Conservation (phyloP, 23 red algal species). For the Gracilaria domingensis region DNA sequence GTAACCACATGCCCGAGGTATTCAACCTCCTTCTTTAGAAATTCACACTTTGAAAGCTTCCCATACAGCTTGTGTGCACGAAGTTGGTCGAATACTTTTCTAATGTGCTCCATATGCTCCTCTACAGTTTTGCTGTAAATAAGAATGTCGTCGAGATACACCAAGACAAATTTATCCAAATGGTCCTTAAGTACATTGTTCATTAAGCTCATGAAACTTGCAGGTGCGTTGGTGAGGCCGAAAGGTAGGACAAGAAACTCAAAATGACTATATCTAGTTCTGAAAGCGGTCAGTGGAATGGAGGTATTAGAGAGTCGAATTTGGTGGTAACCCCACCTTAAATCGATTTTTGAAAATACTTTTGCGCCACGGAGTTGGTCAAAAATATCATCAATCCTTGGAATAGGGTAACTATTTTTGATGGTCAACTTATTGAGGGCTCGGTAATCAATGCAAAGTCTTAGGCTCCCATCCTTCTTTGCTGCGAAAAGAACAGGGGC, state of each 20-base stretch:
- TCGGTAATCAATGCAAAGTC: not conserved
- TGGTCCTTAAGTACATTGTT: constrained; percentile 15
- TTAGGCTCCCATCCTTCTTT: constrained; percentile 2
- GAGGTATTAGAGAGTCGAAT: not conserved
- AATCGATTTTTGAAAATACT: constrained; percentile 30
- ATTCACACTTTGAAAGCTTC: not conserved
- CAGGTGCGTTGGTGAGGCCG: constrained; percentile 24
- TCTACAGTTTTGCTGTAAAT: not conserved
- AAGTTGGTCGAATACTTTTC: not conserved
- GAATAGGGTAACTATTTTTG: not conserved
- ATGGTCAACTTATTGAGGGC: not conserved
- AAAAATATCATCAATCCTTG: constrained; percentile 18
- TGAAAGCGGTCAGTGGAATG: not conserved
- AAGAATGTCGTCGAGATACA: constrained; percentile 21
- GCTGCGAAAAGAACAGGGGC: constrained; percentile 19
- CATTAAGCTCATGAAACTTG: constrained; percentile 24
- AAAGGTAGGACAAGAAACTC: constrained; percentile 17
- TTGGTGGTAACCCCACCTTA: constrained; percentile 9
- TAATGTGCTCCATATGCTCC: constrained; percentile 31
- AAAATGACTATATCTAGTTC: constrained; percentile 18
- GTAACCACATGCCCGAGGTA: not conserved
- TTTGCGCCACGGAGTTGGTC: not conserved
- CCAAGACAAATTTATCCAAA: constrained; percentile 7
- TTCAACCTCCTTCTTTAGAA: not conserved
- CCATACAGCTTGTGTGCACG: not conserved